Evolutionary conservation across 2,329 filamentous ascomycete genomes (phyloP).

Genomic region (Zymoseptoria tritici): DNA sequence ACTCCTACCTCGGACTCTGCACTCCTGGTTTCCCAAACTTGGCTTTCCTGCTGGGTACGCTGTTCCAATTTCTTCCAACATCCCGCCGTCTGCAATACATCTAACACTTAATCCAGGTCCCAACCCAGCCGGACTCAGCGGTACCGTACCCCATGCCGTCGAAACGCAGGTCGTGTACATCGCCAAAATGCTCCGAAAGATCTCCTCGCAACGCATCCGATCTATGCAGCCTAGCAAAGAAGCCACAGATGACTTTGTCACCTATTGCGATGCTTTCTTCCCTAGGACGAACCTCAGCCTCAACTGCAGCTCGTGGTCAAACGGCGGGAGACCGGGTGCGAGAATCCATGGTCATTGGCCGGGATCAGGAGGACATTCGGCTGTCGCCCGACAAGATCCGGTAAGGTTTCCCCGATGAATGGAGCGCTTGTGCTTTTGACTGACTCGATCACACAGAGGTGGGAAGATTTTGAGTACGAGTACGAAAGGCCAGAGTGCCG

Average conservation of each 20-base stretch:
- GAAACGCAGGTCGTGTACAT: constrained; percentile 61
- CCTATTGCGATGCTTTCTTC: constrained; percentile 40
- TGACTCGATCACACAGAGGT: constrained; percentile 35
- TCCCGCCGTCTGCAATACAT: background rate
- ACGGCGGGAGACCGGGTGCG: constrained; percentile 55
- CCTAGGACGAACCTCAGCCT: constrained; percentile 49
- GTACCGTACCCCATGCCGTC: constrained; percentile 43
- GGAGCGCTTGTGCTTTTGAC: background rate
- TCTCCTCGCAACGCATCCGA: constrained; percentile 58
- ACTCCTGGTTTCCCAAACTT: constrained; percentile 22
- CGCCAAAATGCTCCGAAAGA: constrained; percentile 61
- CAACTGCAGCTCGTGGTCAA: constrained; percentile 65
- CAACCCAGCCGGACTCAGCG: constrained; percentile 15
- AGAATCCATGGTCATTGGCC: constrained; percentile 64
- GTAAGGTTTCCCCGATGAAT: background rate
- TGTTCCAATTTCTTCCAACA: background rate
- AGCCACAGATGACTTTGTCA: constrained; percentile 42
- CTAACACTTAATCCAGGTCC: constrained; percentile 10
- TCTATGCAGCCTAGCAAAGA: constrained; percentile 49
- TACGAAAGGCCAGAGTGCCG: constrained; percentile 36
- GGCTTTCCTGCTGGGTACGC: constrained; percentile 18
- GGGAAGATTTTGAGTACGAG: constrained; percentile 54
- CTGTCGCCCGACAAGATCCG: constrained; percentile 41
- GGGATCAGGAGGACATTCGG: constrained; percentile 56
- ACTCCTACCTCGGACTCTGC: constrained; percentile 22